Percentiles rank a stretch among this genome's conserved stretches.
Evolutionary conservation across 2,329 filamentous ascomycete genomes (phyloP).

Genomic region (Alternaria panax): DNA sequence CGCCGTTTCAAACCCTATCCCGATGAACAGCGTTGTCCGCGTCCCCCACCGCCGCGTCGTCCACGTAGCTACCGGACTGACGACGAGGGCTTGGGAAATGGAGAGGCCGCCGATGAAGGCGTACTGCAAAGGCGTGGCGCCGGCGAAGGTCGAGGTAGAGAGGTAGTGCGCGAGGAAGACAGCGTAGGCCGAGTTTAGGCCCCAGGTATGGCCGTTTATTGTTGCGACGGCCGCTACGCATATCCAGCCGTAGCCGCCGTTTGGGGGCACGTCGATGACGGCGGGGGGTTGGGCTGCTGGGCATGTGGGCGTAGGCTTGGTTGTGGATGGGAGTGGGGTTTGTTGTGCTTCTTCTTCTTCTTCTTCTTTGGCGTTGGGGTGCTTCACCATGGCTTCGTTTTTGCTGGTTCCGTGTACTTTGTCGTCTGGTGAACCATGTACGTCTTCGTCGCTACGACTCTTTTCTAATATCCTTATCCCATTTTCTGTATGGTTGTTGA

Average conservation of each 20-base stretch:
- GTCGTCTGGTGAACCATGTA: not conserved
- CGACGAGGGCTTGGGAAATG: conserved; percentile 69
- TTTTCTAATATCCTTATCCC: not conserved
- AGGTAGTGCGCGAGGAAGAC: conserved; percentile 78
- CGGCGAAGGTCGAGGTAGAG: conserved; percentile 66
- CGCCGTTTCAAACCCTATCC: conserved; percentile 68
- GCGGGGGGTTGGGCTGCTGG: not conserved
- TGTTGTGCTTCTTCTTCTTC: not conserved
- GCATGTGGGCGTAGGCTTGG: accelerated
- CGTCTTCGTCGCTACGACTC: not conserved
- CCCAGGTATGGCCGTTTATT: conserved; percentile 70
- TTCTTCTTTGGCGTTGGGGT: not conserved
- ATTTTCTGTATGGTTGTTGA: not conserved
- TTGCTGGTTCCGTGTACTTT: not conserved
- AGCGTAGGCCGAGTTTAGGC: conserved; percentile 74
- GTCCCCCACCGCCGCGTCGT: conserved; percentile 69
- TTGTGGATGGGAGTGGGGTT: not conserved
- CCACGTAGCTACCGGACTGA: conserved; percentile 72
- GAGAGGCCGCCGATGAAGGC: conserved; percentile 80
- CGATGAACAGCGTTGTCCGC: conserved; percentile 68
- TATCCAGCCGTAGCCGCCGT: conserved; percentile 69
- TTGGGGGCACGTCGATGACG: conserved; percentile 58
- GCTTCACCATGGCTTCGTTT: not conserved
- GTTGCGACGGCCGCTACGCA: conserved; percentile 52
- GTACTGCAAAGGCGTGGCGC: conserved; percentile 70